Evolutionary conservation across 352 stramenopile genomes (phyloP).

Genomic region (Thalassiosira delicatula): DNA sequence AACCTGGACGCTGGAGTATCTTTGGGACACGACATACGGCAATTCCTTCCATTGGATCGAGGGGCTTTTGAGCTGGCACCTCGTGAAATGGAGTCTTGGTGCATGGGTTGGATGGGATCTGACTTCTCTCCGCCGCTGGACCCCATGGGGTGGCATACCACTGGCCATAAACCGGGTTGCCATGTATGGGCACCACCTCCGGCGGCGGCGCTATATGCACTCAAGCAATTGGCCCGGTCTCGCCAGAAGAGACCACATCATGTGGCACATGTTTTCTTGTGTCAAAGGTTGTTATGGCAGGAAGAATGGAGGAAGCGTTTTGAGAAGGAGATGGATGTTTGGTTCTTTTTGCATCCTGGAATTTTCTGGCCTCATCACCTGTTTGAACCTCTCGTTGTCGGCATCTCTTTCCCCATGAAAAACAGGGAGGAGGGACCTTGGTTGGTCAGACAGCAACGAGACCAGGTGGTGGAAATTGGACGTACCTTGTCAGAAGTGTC

Average conservation of each 20-base stretch:
- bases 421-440: too few relatives aligned
- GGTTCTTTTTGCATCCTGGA: slow-evolving; percentile 33
- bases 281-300: slow-evolving; percentile 27
- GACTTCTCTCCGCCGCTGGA: not conserved
- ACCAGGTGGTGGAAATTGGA: slow-evolving; percentile 15
- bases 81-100: not conserved
- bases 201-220: slow-evolving; percentile 19
- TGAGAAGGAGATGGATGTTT: slow-evolving; percentile 45
- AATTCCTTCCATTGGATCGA: slow-evolving; percentile 8
- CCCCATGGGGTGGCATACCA: slow-evolving; percentile 11
- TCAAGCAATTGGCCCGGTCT: slow-evolving; percentile 19
- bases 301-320: slow-evolving; percentile 38
- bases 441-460: slow-evolving; percentile 15
- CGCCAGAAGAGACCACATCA: slow-evolving; percentile 11
- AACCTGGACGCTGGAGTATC: slow-evolving; percentile 28
- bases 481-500: slow-evolving; percentile 14
- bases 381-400: slow-evolving; percentile 27
- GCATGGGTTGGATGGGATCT: not conserved
- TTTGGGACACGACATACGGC: slow-evolving; percentile 26
- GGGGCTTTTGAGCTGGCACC: not conserved
- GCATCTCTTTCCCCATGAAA: slow-evolving; percentile 25
- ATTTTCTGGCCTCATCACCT: slow-evolving; percentile 22
- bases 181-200: slow-evolving; percentile 35
- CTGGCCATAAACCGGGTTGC: slow-evolving; percentile 12
- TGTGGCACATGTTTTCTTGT: slow-evolving; percentile 26